These are phyloP conservation scores for Zalerion maritima DNA, from an alignment of 495 filamentous ascomycete genomes.

Conservation along the genomic window DNA sequence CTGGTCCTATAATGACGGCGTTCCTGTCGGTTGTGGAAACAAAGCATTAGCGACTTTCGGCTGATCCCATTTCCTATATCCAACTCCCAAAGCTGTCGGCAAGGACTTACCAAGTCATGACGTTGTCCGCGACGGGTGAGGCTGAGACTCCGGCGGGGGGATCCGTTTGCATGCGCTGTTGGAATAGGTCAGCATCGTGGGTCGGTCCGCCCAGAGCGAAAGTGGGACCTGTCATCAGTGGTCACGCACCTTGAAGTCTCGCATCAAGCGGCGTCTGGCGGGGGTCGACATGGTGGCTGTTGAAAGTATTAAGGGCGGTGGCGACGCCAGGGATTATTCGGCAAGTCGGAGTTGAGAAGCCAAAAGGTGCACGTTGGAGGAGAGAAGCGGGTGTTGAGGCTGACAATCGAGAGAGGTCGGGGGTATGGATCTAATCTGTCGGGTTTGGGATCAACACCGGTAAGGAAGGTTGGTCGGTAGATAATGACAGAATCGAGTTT, in stretches of 20 bases:
- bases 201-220: too few relatives aligned
- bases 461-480: too few relatives aligned
- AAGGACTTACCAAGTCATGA: slow-evolving; percentile 94
- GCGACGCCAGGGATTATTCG: not conserved
- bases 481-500: too few relatives aligned
- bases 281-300: slow-evolving; percentile 72
- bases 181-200: slow-evolving; percentile 7
- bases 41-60: not conserved
- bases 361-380: not conserved
- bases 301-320: not conserved
- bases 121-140: slow-evolving; percentile 93
- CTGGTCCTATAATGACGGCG: slow-evolving; percentile 94
- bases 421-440: too few relatives aligned
- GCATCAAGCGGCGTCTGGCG: slow-evolving; percentile 88
- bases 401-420: too few relatives aligned
- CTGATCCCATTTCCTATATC: too few relatives aligned
- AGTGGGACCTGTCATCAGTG: too few relatives aligned
- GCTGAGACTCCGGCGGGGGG: slow-evolving; percentile 94
- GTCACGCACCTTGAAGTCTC: slow-evolving; percentile 82
- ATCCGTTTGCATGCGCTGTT: slow-evolving; percentile 96
- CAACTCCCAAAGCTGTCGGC: too few relatives aligned
- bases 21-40: slow-evolving; percentile 55
- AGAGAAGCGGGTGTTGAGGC: not conserved
- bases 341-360: too few relatives aligned
- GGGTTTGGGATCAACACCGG: too few relatives aligned